Evolutionary conservation across 441 rosid genomes (phyloP).

Genomic region (Macaranga tanarius): DNA sequence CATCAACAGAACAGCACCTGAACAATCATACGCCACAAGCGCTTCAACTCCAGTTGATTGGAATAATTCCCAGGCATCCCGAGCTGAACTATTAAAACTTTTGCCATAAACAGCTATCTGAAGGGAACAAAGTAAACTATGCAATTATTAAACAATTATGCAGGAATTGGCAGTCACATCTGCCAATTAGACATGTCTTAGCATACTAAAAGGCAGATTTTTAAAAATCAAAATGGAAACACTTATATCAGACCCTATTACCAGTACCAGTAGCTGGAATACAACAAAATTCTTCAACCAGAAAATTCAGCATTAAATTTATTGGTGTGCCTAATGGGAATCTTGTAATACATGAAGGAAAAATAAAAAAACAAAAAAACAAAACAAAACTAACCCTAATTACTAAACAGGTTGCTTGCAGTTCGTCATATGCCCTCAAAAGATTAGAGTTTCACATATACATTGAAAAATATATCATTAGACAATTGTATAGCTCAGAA

Average conservation of each 20-base stretch:
- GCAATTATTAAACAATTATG: slow-evolving; percentile 11
- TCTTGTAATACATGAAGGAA: not conserved
- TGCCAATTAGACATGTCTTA: slow-evolving; percentile 1
- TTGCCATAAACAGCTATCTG: slow-evolving; percentile 95
- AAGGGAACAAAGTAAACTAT: slow-evolving; percentile 13
- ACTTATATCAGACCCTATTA: not conserved
- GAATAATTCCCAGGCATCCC: slow-evolving; percentile 97
- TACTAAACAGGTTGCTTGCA: not conserved
- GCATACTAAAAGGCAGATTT: not conserved
- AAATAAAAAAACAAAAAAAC: too few species aligned
- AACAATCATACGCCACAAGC: slow-evolving; percentile 91
- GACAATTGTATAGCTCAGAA: not conserved
- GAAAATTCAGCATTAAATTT: not conserved
- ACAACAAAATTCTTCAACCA: not conserved
- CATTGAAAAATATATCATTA: not conserved
- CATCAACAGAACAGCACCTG: slow-evolving; percentile 93
- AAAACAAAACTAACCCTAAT: not conserved
- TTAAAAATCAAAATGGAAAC: slow-evolving; percentile 4
- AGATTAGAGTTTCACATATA: not conserved
- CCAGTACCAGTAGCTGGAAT: not conserved
- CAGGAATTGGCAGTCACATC: not conserved
- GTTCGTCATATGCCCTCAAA: not conserved
- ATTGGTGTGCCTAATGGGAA: not conserved
- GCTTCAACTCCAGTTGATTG: slow-evolving; percentile 99
- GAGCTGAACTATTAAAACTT: slow-evolving; percentile 88